Percentiles rank a stretch among this genome's conserved stretches.
Evolutionary conservation across 306 rosid genomes (phyloP).

Genomic region (Lupinus albus): DNA sequence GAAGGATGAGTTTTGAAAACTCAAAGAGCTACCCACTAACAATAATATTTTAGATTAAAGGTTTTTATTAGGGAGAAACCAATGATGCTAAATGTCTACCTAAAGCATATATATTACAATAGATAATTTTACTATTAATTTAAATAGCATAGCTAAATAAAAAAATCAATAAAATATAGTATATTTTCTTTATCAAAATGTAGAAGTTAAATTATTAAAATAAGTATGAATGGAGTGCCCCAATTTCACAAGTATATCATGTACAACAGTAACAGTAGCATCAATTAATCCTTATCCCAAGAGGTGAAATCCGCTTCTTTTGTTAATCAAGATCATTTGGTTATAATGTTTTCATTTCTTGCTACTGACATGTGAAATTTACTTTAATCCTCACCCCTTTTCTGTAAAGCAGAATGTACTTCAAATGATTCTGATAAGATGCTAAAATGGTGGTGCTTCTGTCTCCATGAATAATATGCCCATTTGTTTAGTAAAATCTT

Average conservation of each 20-base stretch:
- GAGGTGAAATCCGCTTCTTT: neutral
- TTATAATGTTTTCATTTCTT: constrained; percentile 20
- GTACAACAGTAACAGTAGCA: constrained; percentile 12
- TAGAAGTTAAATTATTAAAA: too few relatives aligned
- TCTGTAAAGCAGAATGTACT: constrained; percentile 5
- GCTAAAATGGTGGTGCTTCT: constrained; percentile 25
- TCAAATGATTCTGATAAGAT: constrained; percentile 22
- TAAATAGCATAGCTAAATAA: constrained; percentile 12
- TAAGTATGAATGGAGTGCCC: constrained; percentile 1
- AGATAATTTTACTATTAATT: constrained; percentile 20
- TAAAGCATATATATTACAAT: neutral
- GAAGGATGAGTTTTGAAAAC: constrained; percentile 14
- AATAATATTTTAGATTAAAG: neutral
- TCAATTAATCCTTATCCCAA: neutral
- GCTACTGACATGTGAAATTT: constrained; percentile 16
- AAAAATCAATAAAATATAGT: constrained; percentile 2
- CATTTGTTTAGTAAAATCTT: constrained; percentile 35
- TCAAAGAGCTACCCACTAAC: neutral
- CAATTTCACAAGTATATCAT: constrained; percentile 14
- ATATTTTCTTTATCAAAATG: neutral
- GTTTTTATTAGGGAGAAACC: constrained; percentile 19
- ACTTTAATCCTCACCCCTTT: neutral
- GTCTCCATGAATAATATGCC: constrained; percentile 36
- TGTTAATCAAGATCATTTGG: constrained; percentile 19
- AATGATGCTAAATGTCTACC: constrained; percentile 16